Evolutionary conservation across 1,284 basidiomycete species (phyloP), one percentile per base, ranked within the genome.

Genomic region (Xerocomus alliaceus): DNA sequence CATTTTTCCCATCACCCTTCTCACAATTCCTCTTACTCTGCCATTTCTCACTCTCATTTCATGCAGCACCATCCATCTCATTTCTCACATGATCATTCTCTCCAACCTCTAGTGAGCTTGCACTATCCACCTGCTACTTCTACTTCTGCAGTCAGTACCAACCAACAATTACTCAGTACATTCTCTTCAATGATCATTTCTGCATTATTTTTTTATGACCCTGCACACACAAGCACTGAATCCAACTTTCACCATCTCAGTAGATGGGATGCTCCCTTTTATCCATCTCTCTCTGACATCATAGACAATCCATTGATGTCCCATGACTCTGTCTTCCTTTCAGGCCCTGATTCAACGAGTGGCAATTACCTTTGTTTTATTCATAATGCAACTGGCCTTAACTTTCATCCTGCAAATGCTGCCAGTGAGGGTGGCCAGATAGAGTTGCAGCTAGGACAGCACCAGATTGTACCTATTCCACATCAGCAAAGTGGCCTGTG

Each of bases 171-270:
- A 10, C 41, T 53, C 26, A 11, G 22, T 17, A 8, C 61, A 22
- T 13, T 62, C 20, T 18, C 56, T 1, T 54, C 71, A 2, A 73
- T 73, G 74, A 76, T 76, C 51, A 64, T 73, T 37, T 56, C 75
- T 4, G 61, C 41, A 0, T 41, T 65, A 9, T 74, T 75, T 7
- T 71, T 74, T 52, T 76, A 75, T 48, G 74, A 76, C 29, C 71
- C 75, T 2, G 26, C 67, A 12, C 65, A 65, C 1, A 62, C 68
- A 5, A 63, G 47, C 18, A 1, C 56, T 17, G 29, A 67, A n/a
- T 62, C 72, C 2, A 62, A 65, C 51, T 68, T 64, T 29, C 60
- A 56, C 7, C 59, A 56, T 11, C 22, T 60, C 41, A 49, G 20
- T 18, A 57, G 64, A 45, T 77, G 75, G 75, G 54, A 65, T n/a